phyloP scores from a whole-genome alignment of 495 filamentous ascomycete genomes.

The Tuber magnatum region DNA sequence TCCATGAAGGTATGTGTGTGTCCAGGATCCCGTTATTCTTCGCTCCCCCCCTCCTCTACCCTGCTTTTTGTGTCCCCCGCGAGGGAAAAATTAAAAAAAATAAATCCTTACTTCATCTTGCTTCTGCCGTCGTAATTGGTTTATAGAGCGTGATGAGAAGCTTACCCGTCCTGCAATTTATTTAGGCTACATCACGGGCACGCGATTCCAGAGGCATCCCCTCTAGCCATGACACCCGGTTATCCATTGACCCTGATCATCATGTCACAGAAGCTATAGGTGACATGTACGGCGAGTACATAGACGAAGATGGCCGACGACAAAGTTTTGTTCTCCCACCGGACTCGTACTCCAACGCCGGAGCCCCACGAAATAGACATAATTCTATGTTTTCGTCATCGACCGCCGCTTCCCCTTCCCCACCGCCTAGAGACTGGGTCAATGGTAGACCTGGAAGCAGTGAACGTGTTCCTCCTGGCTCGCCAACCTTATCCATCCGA shows the following conservation, averaged over 20 bases:
- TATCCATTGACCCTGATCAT: conserved; percentile 75
- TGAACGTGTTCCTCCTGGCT: conserved; percentile 44
- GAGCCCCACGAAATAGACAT: conserved; percentile 20
- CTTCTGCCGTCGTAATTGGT: conserved; percentile 20
- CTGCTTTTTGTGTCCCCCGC: conserved; percentile 16
- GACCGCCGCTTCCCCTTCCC: conserved; percentile 16
- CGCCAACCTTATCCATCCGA: conserved; percentile 56
- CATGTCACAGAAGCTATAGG: conserved; percentile 98
- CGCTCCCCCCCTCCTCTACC: conserved; percentile 11
- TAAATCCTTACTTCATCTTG: conserved; percentile 7
- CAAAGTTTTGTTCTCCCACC: conserved; percentile 36
- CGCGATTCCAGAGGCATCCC: conserved; percentile 52
- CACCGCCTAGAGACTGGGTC: conserved; percentile 16
- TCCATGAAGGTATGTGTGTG: conserved; percentile 42
- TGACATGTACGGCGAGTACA: conserved; percentile 76
- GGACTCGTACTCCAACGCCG: conserved; percentile 23
- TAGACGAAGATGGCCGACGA: conserved; percentile 57
- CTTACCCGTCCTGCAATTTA: conserved; percentile 33
- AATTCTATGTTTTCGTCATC: conserved; percentile 28
- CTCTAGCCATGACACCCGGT: conserved; percentile 57
- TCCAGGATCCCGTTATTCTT: conserved; percentile 4
- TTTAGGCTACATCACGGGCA: conserved; percentile 52
- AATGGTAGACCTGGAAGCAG: conserved; percentile 28
- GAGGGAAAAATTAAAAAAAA: background rate
- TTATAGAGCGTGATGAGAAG: conserved; percentile 14